Percentiles rank a stretch among this genome's conserved stretches.
phyloP scores from a whole-genome alignment of 225 moss, liverwort and hornwort species.

The Marchantia paleacea region DNA sequence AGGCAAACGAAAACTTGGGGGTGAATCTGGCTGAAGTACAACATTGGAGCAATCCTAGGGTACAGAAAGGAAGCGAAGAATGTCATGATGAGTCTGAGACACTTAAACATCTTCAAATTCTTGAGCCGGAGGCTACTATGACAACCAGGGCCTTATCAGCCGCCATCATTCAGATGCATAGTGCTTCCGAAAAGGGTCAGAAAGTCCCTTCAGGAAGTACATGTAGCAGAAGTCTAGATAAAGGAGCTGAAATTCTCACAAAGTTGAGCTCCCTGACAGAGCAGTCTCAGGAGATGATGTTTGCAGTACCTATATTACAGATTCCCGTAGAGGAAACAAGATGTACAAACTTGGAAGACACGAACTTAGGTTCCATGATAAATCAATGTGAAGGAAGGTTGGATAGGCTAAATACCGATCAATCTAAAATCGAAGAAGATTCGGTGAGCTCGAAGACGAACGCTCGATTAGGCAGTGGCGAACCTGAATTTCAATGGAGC shows the following conservation, averaged over 20 bases:
- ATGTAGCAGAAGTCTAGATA: neutral
- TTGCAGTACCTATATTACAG: neutral
- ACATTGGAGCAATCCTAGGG: neutral
- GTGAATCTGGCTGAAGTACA: neutral
- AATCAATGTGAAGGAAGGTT: neutral
- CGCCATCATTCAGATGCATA: neutral
- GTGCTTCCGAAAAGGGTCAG: neutral
- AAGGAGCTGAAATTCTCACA: neutral
- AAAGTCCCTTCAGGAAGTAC: neutral
- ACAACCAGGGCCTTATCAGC: neutral
- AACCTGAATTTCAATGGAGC: neutral
- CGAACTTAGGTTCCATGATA: neutral
- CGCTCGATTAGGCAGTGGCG: neutral
- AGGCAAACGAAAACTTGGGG: neutral
- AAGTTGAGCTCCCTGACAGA: neutral
- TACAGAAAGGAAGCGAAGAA: neutral
- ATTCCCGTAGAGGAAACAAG: neutral
- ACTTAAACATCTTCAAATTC: neutral
- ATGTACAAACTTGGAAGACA: neutral
- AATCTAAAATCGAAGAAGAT: neutral
- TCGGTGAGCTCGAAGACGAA: neutral
- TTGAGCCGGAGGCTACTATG: neutral
- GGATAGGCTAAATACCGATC: neutral
- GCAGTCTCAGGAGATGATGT: neutral
- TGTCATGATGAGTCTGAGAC: neutral